Base-by-base conservation (phyloP, 371 early-diverging fungal species). In the Enteropsectra breve region DNA sequence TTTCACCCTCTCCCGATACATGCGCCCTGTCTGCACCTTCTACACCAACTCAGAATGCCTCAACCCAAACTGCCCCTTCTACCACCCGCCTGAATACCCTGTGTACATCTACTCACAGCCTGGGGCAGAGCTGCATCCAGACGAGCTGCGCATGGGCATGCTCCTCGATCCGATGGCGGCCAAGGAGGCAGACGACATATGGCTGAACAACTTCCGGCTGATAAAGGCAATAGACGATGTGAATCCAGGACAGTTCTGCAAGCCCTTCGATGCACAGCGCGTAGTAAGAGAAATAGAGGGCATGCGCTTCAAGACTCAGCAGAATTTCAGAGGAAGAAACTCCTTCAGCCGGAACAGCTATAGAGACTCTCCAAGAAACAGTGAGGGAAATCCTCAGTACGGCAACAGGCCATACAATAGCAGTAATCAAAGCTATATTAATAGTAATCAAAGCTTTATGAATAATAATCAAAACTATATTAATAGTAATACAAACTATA, bases 11-110 rank as follows among this genome's bases (percentile, higher is more conserved):
- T 15, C 15, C 43, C 43, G 15, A 15, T 15, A 43, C 28, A 52
- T 52, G 52, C 52, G 52, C 11, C 52, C 52, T 24, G 52, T 60
- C 23, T 62, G 63, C 57, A 62, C 29, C 26, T 62, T n/a, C 29
- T 54, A 21, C 21, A 6, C 49, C 6, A 11, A 48, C 11, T 3
- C 13, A 26, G 57, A 56, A 26, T 62, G 63, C 34, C n/a, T 8
- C 21, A 62, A 56, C 21, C 24, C 3, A 26, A 24, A 24, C 11
- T 62, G 63, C 26, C 13, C 8, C 8, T 62, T 62, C 49, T 5
- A 18, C 15, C 63, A 62, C 29, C 63, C 63, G 8, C 4, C 26
- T 13, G 23, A 62, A 6, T 8, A 58, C 26, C 63, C 63, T 8
- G 3, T 54, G 4, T 62, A 62, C 34, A 56, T 56, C 5, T 53